These are phyloP conservation scores for Allium fistulosum DNA, from an alignment of 106 monocot genomes.

Conservation along the genomic window DNA sequence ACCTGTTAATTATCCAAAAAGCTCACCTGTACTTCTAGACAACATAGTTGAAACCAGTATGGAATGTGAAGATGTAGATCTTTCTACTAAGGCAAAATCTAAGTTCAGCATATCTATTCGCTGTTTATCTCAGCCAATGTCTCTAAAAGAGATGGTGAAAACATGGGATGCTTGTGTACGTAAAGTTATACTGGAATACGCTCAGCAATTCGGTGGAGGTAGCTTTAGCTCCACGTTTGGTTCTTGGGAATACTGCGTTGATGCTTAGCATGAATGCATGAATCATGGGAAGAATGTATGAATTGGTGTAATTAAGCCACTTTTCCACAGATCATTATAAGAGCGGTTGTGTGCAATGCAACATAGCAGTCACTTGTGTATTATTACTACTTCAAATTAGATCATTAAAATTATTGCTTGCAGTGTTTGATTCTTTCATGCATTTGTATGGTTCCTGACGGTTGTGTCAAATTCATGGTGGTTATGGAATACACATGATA, in stretches of 20 bases:
- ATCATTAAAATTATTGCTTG: too few species aligned
- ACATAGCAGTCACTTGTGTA: too few species aligned
- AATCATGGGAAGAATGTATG: too few species aligned
- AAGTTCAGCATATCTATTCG: slow-evolving; percentile 46
- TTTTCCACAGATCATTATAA: too few species aligned
- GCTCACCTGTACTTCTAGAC: slow-evolving; percentile 64
- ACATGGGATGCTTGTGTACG: slow-evolving; percentile 60
- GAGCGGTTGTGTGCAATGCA: too few species aligned
- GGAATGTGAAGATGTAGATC: slow-evolving; percentile 60
- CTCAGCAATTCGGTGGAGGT: slow-evolving; percentile 56
- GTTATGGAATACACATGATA: too few species aligned
- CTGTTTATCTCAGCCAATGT: slow-evolving; percentile 49
- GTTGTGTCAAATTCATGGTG: too few species aligned
- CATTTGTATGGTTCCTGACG: too few species aligned
- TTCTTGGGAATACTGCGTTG: slow-evolving; percentile 44
- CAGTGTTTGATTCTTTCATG: too few species aligned
- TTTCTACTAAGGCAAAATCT: slow-evolving; percentile 51
- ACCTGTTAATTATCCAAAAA: slow-evolving; percentile 56
- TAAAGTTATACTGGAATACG: slow-evolving; percentile 59
- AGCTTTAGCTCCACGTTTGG: slow-evolving; percentile 62
- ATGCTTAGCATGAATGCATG: slow-evolving; percentile 1
- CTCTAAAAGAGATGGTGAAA: slow-evolving; percentile 57
- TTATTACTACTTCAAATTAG: too few species aligned
- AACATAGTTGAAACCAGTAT: slow-evolving; percentile 38
- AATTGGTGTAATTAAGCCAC: too few species aligned